Evolutionary conservation across 2,329 filamentous ascomycete species (phyloP).

Genomic region (Magnaporthales sp.): DNA sequence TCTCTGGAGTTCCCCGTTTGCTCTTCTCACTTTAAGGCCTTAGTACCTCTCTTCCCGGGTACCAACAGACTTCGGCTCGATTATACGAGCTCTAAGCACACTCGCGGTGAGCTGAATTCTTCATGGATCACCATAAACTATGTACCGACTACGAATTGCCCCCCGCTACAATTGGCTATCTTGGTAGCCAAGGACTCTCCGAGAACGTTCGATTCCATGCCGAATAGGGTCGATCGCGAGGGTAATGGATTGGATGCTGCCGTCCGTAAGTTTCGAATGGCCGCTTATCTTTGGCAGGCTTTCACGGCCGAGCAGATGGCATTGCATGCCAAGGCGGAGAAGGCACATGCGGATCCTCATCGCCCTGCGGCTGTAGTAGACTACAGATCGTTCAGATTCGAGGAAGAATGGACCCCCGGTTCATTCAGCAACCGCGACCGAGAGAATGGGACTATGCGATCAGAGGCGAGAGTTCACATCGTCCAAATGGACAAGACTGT

Average conservation of each 20-base stretch:
- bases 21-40: conserved; percentile 83
- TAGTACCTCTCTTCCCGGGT: conserved; percentile 84
- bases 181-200: conserved; percentile 82
- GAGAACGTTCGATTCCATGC: conserved; percentile 74
- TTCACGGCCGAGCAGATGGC: conserved; percentile 97
- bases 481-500: conserved; percentile 78
- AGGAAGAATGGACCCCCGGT: conserved; percentile 89
- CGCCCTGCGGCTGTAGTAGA: conserved; percentile 63
- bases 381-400: conserved; percentile 63
- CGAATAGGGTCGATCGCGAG: conserved; percentile 66
- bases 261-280: conserved; percentile 85
- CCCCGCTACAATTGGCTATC: conserved; percentile 83
- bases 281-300: conserved; percentile 92
- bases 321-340: conserved; percentile 42
- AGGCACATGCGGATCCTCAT: conserved; percentile 18
- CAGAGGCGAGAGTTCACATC: conserved; percentile 83
- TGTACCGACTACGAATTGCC: conserved; percentile 67
- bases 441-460: conserved; percentile 66
- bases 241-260: conserved; percentile 76
- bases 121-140: conserved; percentile 80
- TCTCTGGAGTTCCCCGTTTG: conserved; percentile 78
- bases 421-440: conserved; percentile 69
- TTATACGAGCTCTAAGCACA: conserved; percentile 62
- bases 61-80: conserved; percentile 84
- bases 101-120: conserved; percentile 41